Evolutionary conservation across 345 rosid genomes (phyloP), one percentile per base, ranked within the genome.

Genomic region (Crucihimalaya himalaica): DNA sequence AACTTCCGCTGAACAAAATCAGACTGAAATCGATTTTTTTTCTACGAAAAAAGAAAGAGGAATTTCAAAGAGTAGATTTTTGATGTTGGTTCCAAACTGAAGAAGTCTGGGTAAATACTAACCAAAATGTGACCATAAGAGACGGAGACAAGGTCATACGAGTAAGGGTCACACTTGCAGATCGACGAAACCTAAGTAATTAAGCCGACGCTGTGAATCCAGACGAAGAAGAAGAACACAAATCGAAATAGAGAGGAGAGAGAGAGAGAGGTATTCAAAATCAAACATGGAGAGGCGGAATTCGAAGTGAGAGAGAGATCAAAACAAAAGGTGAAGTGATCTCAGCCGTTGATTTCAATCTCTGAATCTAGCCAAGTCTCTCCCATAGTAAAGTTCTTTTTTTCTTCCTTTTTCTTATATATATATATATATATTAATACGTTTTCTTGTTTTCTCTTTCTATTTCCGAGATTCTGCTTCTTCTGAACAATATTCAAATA

Each of bases 201-300:
- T 15, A 19, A 28, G 29, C 55, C 37, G 52, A 11, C 40, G 14
- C 16, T 28, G 51, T 15, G 23, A 74, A 66, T 56, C 66, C 20
- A 65, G 21, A 56, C 42, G 77, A 21, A 39, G 52, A 20, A 40
- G 73, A 65, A 51, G 77, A 66, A 20, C 73, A 21, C 42, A 61
- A 69, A 69, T 61, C 77, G 63, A 65, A 31, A 35, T 1, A 6
- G 66, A 63, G 51, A 63, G 71, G 47, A 43, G 31, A n/a, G 66
- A 62, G 58, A 63, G 71, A 63, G 48, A 62, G 56, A 42, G 29
- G 64, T 23, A 47, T 58, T 46, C 51, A 46, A 46, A 73, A 81
- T 86, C 89, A 90, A 93, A 93, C 83, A 79, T 67, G 74, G 79
- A 85, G 88, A 79, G 90, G 95, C 86, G 93, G 93, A 83, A 48